Conservation (phyloP, 495 filamentous ascomycete genomes). For the Lasiosphaeria hispida region DNA sequence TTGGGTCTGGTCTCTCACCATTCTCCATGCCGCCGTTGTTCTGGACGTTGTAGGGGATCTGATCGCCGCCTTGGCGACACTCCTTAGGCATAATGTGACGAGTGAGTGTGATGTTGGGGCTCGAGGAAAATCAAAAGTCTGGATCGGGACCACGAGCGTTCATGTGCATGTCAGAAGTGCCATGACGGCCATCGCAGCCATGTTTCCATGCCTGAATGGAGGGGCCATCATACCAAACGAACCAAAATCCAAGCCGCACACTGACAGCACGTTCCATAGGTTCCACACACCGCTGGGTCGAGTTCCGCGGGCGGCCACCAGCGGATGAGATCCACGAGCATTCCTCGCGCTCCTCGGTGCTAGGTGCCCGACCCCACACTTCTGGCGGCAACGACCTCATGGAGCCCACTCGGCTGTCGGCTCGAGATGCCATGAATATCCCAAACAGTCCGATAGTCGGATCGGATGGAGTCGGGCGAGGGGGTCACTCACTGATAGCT, state of each 20-base stretch:
- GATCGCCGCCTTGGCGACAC: constrained; percentile 7
- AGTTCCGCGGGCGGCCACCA: neutral
- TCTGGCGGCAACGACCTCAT: too few relatives aligned
- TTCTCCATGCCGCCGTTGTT: neutral
- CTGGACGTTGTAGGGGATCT: neutral
- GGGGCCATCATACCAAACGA: neutral
- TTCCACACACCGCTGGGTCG: neutral
- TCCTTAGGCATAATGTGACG: neutral
- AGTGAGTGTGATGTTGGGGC: neutral
- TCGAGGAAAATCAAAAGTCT: neutral
- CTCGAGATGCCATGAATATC: too few relatives aligned
- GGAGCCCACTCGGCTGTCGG: too few relatives aligned
- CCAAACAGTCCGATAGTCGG: too few relatives aligned
- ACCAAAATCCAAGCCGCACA: neutral
- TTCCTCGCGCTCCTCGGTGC: neutral
- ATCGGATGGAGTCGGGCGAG: too few relatives aligned
- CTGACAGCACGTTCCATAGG: constrained; percentile 13
- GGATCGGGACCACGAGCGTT: too few relatives aligned
- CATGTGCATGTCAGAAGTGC: too few relatives aligned
- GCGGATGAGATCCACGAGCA: constrained; percentile 5
- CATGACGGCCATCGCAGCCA: neutral
- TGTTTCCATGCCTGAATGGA: neutral
- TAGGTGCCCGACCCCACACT: neutral
- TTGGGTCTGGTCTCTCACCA: neutral
- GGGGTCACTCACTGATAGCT: too few relatives aligned